These are phyloP conservation scores for Corymbia calophylla DNA, from an alignment of 441 rosid genomes.

Conservation along the genomic window DNA sequence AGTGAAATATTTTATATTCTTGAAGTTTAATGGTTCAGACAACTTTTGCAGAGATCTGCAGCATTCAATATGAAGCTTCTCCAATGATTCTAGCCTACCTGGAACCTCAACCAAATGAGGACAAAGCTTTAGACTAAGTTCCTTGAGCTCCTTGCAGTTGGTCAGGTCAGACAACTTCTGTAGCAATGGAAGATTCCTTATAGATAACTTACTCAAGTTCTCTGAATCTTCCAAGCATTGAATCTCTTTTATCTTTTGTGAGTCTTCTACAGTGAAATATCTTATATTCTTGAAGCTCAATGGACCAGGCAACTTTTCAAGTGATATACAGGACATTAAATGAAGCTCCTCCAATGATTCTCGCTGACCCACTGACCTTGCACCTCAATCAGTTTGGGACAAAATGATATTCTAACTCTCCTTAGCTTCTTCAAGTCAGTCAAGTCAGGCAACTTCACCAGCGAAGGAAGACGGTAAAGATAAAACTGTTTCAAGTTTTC, in stretches of 20 bases:
- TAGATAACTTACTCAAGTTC: background rate
- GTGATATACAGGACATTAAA: background rate
- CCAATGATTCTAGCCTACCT: background rate
- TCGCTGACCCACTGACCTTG: rapidly evolving
- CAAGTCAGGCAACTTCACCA: background rate
- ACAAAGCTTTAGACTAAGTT: rapidly evolving
- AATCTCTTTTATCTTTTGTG: background rate
- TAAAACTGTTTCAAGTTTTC: background rate
- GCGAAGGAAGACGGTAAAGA: rapidly evolving
- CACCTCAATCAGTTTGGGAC: background rate
- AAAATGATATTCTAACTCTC: background rate
- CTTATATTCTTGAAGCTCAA: background rate
- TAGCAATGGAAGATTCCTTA: background rate
- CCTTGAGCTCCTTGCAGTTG: background rate
- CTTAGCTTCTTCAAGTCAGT: background rate
- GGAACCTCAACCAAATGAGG: rapidly evolving
- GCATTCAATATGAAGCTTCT: rapidly evolving
- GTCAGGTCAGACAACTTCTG: background rate
- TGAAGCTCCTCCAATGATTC: rapidly evolving
- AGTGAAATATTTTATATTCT: background rate
- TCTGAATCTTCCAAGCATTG: rapidly evolving
- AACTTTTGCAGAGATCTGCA: background rate
- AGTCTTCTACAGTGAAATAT: too few species aligned
- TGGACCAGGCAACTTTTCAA: background rate
- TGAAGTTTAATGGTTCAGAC: background rate